Evolutionary conservation across 805 yeast species (phyloP).

Genomic region (Starmerella cellae): DNA sequence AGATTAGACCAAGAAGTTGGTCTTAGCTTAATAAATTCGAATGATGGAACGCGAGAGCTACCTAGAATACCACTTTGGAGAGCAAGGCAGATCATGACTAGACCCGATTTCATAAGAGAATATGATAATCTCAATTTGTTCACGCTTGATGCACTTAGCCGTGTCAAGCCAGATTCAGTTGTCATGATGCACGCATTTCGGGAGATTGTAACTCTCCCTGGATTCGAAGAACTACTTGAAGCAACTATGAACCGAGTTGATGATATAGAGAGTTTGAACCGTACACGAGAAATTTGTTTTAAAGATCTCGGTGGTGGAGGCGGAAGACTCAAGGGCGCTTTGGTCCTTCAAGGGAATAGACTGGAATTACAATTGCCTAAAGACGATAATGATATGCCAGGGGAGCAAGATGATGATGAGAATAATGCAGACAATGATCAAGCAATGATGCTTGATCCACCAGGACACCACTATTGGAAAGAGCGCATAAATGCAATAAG

Average conservation of each 20-base stretch:
- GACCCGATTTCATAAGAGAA: conserved; percentile 63
- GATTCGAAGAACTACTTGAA: conserved; percentile 50
- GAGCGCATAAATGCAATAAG: conserved; percentile 4
- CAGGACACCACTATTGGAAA: conserved; percentile 19
- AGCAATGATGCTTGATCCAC: conserved; percentile 8
- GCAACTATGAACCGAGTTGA: conserved; percentile 56
- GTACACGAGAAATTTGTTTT: conserved; percentile 62
- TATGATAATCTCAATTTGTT: conserved; percentile 68
- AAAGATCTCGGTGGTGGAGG: conserved; percentile 44
- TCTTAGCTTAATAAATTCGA: background rate
- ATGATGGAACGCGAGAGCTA: conserved; percentile 26
- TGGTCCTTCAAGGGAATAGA: conserved; percentile 15
- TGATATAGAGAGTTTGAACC: conserved; percentile 61
- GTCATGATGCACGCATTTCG: conserved; percentile 86
- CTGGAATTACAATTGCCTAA: conserved; percentile 17
- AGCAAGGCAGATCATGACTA: conserved; percentile 72
- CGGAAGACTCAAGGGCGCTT: conserved; percentile 18
- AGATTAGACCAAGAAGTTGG: conserved; percentile 42
- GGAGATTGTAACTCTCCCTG: conserved; percentile 59
- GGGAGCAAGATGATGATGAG: conserved; percentile 21
- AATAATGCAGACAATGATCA: conserved; percentile 16
- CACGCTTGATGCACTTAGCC: conserved; percentile 58
- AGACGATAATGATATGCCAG: conserved; percentile 20
- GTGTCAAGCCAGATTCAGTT: conserved; percentile 66
- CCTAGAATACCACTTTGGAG: conserved; percentile 75